Base-by-base conservation (phyloP, 1,139 yeast genomes). In the Candida tropicalis region DNA sequence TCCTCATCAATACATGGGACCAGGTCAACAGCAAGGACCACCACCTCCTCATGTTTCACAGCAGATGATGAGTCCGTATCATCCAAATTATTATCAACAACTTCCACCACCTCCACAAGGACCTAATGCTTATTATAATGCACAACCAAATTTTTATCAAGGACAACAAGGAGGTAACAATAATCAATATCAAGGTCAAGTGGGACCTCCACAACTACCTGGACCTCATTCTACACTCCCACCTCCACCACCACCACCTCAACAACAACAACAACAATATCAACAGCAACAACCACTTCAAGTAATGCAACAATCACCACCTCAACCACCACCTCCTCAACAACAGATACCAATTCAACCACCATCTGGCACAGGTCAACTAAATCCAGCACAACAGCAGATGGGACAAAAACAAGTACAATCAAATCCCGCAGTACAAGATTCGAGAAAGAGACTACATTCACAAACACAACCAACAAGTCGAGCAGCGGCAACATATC, bases 401-500 rank as follows among this genome's bases (percentile, higher is more conserved):
- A n/a, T n/a, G n/a, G n/a, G n/a, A n/a, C n/a, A n/a, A n/a, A n/a
- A n/a, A n/a, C n/a, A n/a, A n/a, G n/a, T n/a, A n/a, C n/a, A n/a
- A n/a, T n/a, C n/a, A n/a, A n/a, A n/a, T n/a, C n/a, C n/a, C n/a
- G n/a, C n/a, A n/a, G 40, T 20, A 33, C 35, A 35, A n/a, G 46
- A 36, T 22, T 22, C 45, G 5, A 43, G 41, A 35, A 50, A 50
- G 35, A 42, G 54, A 32, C 43, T 43, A 3, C 45, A 42, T 35
- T 26, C 47, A 15, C 35, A 38, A 12, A 39, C 46, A 13, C 40
- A 41, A 12, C 15, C 43, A 1, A 28, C 44, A 6, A 26, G 51
- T 6, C 41, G 57, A 27, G 42, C 47, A 7, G 44, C 58, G 1
- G 50, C 54, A 2, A 40, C 54, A 1, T 52, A 49, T 39, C 58